A percentile compares a stretch with the other conserved stretches of the same genome.
Evolutionary conservation across 2,329 filamentous ascomycete species (phyloP).

Genomic region (Aspergillus fijiensis): DNA sequence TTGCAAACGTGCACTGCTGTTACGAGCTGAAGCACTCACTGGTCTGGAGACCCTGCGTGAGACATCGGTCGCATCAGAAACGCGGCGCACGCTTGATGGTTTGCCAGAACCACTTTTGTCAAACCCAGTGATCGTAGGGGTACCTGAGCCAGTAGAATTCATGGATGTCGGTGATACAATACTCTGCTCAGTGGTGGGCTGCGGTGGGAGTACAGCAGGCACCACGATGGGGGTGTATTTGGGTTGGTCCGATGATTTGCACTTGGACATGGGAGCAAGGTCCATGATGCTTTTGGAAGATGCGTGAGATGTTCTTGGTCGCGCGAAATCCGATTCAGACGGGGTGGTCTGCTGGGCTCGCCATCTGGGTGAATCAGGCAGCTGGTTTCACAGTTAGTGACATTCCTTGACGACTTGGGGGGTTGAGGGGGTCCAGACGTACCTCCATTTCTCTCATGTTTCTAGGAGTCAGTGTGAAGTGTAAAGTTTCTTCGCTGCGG

Average conservation of each 20-base stretch:
- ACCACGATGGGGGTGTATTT: slow-evolving; percentile 28
- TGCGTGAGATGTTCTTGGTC: slow-evolving; percentile 22
- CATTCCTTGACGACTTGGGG: not conserved
- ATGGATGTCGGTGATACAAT: slow-evolving; percentile 86
- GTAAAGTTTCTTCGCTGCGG: slow-evolving; percentile 77
- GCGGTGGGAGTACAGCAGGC: slow-evolving; percentile 13
- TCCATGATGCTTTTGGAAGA: slow-evolving; percentile 21
- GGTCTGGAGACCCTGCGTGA: slow-evolving; percentile 19
- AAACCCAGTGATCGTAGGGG: slow-evolving; percentile 16
- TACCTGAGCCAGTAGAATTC: slow-evolving; percentile 72
- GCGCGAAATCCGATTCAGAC: slow-evolving; percentile 30
- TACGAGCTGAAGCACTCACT: slow-evolving; percentile 19
- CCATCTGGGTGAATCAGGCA: slow-evolving; percentile 37
- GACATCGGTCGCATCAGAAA: slow-evolving; percentile 20
- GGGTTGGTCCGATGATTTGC: slow-evolving; percentile 25
- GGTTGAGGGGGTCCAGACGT: slow-evolving; percentile 34
- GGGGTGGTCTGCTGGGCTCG: slow-evolving; percentile 35
- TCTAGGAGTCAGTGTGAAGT: slow-evolving; percentile 77
- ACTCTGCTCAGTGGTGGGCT: slow-evolving; percentile 53
- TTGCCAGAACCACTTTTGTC: slow-evolving; percentile 14
- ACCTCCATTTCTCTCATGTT: slow-evolving; percentile 76
- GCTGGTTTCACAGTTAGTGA: slow-evolving; percentile 20
- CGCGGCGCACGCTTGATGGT: slow-evolving; percentile 10
- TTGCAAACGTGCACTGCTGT: slow-evolving; percentile 54
- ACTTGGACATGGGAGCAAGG: slow-evolving; percentile 18